Evolutionary conservation across 2,329 filamentous ascomycete genomes (phyloP), one percentile per base, ranked within the genome.

Genomic region (Penicillium sp.): DNA sequence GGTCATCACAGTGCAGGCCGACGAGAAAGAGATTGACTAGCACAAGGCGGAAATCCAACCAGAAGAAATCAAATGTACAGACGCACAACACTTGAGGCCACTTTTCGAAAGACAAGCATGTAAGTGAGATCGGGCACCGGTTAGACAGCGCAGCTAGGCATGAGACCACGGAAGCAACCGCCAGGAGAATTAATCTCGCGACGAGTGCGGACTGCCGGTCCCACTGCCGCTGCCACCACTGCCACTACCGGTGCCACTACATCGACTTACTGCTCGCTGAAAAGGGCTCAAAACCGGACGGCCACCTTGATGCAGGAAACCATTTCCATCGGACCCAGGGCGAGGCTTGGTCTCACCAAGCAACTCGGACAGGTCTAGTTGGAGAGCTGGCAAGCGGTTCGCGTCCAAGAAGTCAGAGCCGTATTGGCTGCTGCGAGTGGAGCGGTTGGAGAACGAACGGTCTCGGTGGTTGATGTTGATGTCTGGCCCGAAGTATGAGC

Each of bases 231-330:
- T 72, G 49, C 71, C 72, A 51, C 69, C 73, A 50, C 71, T 67
- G 65, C 76, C 68, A 66, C 78, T 75, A 59, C 77, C 71, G 69
- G 69, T 68, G 44, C 78, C 79, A 60, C 80, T 82, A 47, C 75
- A 78, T 57, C 78, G 77, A 66, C 79, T 82, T 47, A 74, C 78
- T 35, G 67, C 70, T 61, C 73, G 68, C 33, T 69, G 70, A 49
- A 74, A 75, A 42, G 75, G 71, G 38, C 72, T 76, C 48, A 73
- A 62, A 50, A 67, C 68, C 17, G 69, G 70, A 55, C 69, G 71
- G 44, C 68, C 65, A 60, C 72, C 74, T 4, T 73, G 72, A 53
- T 73, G 72, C 14, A 70, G 64, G 48, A 65, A 66, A 51, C 60
- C 61, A 57, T 67, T 70, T 44, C 66, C 63, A 40, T 74, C 64